Percentiles rank a stretch among this genome's conserved stretches.
Evolutionary conservation across 805 yeast species (phyloP).

Genomic region (Blastobotrys peoriensis): DNA sequence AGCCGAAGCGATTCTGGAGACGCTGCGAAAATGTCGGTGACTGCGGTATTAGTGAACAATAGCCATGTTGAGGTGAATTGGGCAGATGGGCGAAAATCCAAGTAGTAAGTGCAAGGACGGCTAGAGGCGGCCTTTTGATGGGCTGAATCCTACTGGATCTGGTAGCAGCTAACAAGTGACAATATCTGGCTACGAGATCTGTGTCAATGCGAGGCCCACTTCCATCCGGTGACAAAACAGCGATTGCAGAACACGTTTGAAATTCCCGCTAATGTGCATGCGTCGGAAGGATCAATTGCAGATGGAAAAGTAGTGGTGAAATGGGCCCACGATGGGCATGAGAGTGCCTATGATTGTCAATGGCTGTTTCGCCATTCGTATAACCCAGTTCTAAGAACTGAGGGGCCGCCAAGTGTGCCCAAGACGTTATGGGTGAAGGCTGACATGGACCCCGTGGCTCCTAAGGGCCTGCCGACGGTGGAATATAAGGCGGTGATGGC

Average conservation of each 20-base stretch:
- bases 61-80: slow-evolving; percentile 24
- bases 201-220: slow-evolving; percentile 54
- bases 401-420: slow-evolving; percentile 26
- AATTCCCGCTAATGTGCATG: slow-evolving; percentile 31
- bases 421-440: slow-evolving; percentile 41
- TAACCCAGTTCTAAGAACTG: slow-evolving; percentile 40
- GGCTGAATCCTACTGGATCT: background rate
- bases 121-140: background rate
- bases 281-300: slow-evolving; percentile 18
- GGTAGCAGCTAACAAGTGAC: slow-evolving; percentile 27
- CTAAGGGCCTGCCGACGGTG: slow-evolving; percentile 41
- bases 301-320: slow-evolving; percentile 17
- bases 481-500: slow-evolving; percentile 45
- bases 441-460: slow-evolving; percentile 35
- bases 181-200: slow-evolving; percentile 60
- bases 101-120: slow-evolving; percentile 17
- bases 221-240: slow-evolving; percentile 51
- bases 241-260: slow-evolving; percentile 50
- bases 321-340: slow-evolving; percentile 40
- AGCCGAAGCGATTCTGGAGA: background rate
- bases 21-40: background rate
- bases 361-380: slow-evolving; percentile 50
- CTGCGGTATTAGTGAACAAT: slow-evolving; percentile 15
- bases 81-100: slow-evolving; percentile 25
- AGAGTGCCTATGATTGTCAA: slow-evolving; percentile 31